Evolutionary conservation across 179 eudicot genomes (phyloP).

Genomic region (Spinacia oleracea): DNA sequence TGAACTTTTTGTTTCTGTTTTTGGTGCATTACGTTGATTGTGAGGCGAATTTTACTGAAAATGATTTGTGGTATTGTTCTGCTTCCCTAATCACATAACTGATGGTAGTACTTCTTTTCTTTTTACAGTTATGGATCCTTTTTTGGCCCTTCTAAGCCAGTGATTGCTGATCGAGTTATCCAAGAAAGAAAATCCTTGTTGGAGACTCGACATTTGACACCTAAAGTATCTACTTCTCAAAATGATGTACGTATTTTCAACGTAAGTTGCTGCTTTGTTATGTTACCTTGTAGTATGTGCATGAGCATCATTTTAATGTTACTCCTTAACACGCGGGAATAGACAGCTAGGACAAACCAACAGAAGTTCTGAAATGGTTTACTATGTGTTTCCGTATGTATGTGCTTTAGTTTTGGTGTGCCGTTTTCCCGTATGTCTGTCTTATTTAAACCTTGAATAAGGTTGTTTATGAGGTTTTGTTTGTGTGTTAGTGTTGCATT

Average conservation of each 20-base stretch:
- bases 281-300: background rate
- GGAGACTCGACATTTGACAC: constrained; percentile 72
- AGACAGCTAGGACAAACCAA: background rate
- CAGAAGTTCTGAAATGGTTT: background rate
- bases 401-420: background rate
- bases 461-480: background rate
- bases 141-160: constrained; percentile 91
- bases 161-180: constrained; percentile 86
- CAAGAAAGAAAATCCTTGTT: constrained; percentile 86
- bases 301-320: background rate
- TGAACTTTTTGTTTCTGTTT: background rate
- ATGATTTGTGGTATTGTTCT: background rate
- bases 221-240: constrained; percentile 46
- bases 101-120: background rate
- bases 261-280: background rate
- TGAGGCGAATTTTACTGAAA: background rate
- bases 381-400: background rate
- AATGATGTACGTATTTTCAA: constrained; percentile 40
- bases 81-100: background rate
- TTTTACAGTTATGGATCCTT: constrained; percentile 81
- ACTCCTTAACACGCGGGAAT: background rate
- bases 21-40: background rate
- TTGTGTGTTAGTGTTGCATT: background rate
- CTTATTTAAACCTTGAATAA: background rate
- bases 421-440: background rate